phyloP scores from a whole-genome alignment of 208 protist genomes.

The Tritrichomonas foetus region DNA sequence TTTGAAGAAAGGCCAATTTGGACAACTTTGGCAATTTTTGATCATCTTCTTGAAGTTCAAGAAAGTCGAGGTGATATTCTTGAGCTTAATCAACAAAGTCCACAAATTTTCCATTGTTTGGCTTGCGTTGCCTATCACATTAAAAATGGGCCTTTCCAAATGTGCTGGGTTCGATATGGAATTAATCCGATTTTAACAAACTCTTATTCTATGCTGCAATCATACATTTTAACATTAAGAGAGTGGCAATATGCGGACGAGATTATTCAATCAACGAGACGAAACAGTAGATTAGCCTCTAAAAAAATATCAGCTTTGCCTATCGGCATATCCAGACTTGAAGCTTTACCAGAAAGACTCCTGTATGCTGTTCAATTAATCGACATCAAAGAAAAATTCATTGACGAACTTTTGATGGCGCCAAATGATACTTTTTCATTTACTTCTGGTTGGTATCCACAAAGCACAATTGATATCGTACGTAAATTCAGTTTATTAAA shows the following conservation, averaged over 20 bases:
- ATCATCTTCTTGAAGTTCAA: neutral
- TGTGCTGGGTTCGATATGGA: constrained; percentile 30
- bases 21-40: neutral
- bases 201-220: neutral
- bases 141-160: constrained; percentile 17
- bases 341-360: neutral
- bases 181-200: neutral
- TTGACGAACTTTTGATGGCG: neutral
- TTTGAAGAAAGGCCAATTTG: constrained; percentile 32
- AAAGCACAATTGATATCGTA: neutral
- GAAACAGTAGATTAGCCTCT: neutral
- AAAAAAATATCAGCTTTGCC: neutral
- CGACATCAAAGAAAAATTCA: neutral
- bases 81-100: neutral
- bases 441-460: neutral
- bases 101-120: neutral
- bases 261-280: neutral
- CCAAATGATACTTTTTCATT: neutral
- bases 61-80: neutral
- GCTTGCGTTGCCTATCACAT: neutral
- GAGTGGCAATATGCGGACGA: constrained; percentile 25
- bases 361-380: neutral
- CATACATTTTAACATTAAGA: neutral
- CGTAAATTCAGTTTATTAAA: neutral
- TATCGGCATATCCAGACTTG: neutral